Conservation (phyloP, 108 stramenopile species). For the Cyclotella choctawhatcheeana region DNA sequence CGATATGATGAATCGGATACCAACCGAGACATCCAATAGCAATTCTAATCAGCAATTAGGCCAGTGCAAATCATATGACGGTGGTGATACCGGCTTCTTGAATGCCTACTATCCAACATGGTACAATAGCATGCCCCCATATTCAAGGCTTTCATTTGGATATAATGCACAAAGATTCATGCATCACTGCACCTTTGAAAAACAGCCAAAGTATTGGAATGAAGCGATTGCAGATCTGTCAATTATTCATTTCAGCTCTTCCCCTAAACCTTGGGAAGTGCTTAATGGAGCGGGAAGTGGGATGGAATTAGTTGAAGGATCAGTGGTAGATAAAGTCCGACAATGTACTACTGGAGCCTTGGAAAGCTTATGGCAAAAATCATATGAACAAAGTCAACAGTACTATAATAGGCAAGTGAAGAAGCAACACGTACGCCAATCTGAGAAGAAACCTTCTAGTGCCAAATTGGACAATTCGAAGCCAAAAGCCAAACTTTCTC, state of each 20-base stretch:
- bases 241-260: slow-evolving; percentile 79
- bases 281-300: slow-evolving; percentile 11
- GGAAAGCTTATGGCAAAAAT: slow-evolving; percentile 54
- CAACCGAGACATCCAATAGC: slow-evolving; percentile 6
- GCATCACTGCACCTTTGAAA: slow-evolving; percentile 69
- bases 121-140: slow-evolving; percentile 61
- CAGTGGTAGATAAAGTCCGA: slow-evolving; percentile 16
- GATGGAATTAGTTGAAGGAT: slow-evolving; percentile 14
- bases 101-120: slow-evolving; percentile 84
- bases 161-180: slow-evolving; percentile 88
- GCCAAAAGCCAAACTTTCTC: slow-evolving; percentile 15
- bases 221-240: slow-evolving; percentile 51
- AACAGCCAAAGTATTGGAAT: slow-evolving; percentile 79
- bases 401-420: slow-evolving; percentile 28
- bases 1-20: slow-evolving; percentile 49
- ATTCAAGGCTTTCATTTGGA: slow-evolving; percentile 67
- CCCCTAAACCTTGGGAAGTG: slow-evolving; percentile 87
- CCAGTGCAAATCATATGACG: slow-evolving; percentile 68
- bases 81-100: slow-evolving; percentile 90
- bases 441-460: neutral
- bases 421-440: slow-evolving; percentile 24
- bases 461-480: slow-evolving; percentile 15
- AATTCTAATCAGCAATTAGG: neutral
- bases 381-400: slow-evolving; percentile 51
- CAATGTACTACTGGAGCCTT: slow-evolving; percentile 21